A percentile compares a stretch with the other conserved stretches of the same genome.
Evolutionary conservation across 164 flowering plant genomes (phyloP).

Genomic region (Annona squamosa): DNA sequence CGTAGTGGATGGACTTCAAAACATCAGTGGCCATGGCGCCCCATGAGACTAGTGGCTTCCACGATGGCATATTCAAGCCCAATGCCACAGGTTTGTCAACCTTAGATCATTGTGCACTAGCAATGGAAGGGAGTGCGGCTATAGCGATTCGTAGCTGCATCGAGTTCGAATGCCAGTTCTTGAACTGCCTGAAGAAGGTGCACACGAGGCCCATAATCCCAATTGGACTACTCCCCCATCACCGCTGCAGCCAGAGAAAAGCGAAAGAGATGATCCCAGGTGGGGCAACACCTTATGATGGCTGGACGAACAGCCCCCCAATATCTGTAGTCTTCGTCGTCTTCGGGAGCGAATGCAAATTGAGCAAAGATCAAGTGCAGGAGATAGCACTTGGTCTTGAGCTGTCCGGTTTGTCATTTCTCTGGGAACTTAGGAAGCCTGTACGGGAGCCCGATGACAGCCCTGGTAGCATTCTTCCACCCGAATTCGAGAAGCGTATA

Average conservation of each 20-base stretch:
- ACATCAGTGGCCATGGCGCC: slow-evolving; percentile 14
- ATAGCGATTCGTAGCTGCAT: slow-evolving; percentile 35
- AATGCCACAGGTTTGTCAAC: slow-evolving; percentile 27
- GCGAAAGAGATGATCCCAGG: neutral
- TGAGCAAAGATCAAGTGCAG: slow-evolving; percentile 23
- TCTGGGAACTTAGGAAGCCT: slow-evolving; percentile 36
- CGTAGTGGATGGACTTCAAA: slow-evolving; percentile 34
- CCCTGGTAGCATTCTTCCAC: slow-evolving; percentile 14
- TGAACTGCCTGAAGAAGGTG: slow-evolving; percentile 30
- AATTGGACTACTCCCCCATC: slow-evolving; percentile 36
- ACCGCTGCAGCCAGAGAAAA: neutral
- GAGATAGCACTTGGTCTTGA: slow-evolving; percentile 57
- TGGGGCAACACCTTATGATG: slow-evolving; percentile 33
- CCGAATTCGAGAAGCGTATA: slow-evolving; percentile 17
- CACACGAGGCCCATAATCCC: slow-evolving; percentile 41
- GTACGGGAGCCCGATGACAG: neutral
- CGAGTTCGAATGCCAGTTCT: slow-evolving; percentile 53
- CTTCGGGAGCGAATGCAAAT: slow-evolving; percentile 41
- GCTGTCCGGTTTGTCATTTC: slow-evolving; percentile 38
- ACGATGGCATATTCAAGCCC: neutral
- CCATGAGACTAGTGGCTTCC: slow-evolving; percentile 8
- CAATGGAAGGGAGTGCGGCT: slow-evolving; percentile 26
- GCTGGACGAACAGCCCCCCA: slow-evolving; percentile 28
- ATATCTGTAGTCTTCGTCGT: slow-evolving; percentile 45
- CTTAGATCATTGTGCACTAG: slow-evolving; percentile 14